Conservation (phyloP, 768 basidiomycete genomes). For the Tylopilus cervinicoccineus region DNA sequence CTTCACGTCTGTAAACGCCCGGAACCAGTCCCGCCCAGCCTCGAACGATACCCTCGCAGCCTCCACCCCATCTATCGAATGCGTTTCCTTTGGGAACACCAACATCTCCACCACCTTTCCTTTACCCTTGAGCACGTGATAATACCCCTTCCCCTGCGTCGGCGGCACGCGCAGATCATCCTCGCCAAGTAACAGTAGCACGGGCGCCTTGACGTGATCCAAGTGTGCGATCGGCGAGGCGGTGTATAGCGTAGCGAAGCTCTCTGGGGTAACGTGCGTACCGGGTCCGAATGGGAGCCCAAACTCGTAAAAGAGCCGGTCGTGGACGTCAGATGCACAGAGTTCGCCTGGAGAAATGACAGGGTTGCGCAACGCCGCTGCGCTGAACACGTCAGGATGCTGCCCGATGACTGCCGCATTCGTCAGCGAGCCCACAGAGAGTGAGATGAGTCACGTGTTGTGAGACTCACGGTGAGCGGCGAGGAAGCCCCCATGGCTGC, state of each 20-base stretch:
- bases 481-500: slow-evolving; percentile 71
- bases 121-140: slow-evolving; percentile 56
- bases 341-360: slow-evolving; percentile 61
- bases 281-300: slow-evolving; percentile 32
- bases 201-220: slow-evolving; percentile 46
- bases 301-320: slow-evolving; percentile 53
- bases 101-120: slow-evolving; percentile 51
- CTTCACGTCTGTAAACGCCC: slow-evolving; percentile 10
- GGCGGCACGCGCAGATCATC: slow-evolving; percentile 61
- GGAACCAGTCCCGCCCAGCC: slow-evolving; percentile 50
- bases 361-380: slow-evolving; percentile 63
- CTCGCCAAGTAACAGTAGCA: slow-evolving; percentile 57
- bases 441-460: not conserved
- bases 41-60: slow-evolving; percentile 51
- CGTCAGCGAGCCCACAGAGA: not conserved
- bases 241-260: slow-evolving; percentile 40
- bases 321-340: slow-evolving; percentile 59
- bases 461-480: slow-evolving; percentile 48
- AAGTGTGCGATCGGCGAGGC: slow-evolving; percentile 58
- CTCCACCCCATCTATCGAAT: slow-evolving; percentile 63
- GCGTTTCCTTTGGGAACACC: slow-evolving; percentile 57
- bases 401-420: slow-evolving; percentile 52
- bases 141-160: slow-evolving; percentile 58
- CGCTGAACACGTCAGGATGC: slow-evolving; percentile 57
- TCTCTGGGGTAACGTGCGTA: slow-evolving; percentile 41